Evolutionary conservation across 2,329 filamentous ascomycete genomes (phyloP), one percentile per base, ranked within the genome.

Genomic region (Tolypocladium nubicola): DNA sequence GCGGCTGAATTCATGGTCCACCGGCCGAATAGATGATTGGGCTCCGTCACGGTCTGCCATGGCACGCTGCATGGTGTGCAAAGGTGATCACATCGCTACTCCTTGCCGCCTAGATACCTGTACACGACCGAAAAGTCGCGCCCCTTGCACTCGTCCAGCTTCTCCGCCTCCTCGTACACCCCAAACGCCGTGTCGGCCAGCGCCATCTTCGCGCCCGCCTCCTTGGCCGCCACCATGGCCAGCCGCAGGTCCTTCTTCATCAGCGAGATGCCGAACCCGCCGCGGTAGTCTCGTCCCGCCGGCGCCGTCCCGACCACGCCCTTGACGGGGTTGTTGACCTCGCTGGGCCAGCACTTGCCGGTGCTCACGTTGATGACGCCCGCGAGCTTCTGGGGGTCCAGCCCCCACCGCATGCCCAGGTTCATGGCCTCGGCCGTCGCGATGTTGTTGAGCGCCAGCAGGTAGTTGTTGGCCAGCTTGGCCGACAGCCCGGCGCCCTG

Each of bases 391-490:
- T 76, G 75, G 2, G 82, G 76, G 59, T 85, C 82, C 8, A 86
- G 72, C 0, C 84, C 84, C 73, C 79, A 82, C 58, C 73, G 75
- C 54, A 85, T 77, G n/a, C 83, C 83, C 26, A 86, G 70, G 64
- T 85, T 83, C 82, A 86, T 85, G 23, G 83, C 83, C 68, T 86
- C 84, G 5, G 83, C 82, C 2, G 82, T 84, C 5, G 81, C 83
- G 58, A 86, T 91, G 73, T 99, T 99, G 77, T 91, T 95, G 64
- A 97, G 85, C 4, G 92, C 93, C 4, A 99, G 79, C 35, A 97
- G 83, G 71, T 99, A 99, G 73, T 99, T 99, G 76, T 99, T 99
- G 56, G 93, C 92, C 38, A 99, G 80, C 75, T 99, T 99, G 43
- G 89, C 94, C 13, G 90, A 89, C 1, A 99, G 80, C 0, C 94